Evolutionary conservation across 2,329 filamentous ascomycete species (phyloP).

Genomic region (Phyllosticta paracitricarpa): DNA sequence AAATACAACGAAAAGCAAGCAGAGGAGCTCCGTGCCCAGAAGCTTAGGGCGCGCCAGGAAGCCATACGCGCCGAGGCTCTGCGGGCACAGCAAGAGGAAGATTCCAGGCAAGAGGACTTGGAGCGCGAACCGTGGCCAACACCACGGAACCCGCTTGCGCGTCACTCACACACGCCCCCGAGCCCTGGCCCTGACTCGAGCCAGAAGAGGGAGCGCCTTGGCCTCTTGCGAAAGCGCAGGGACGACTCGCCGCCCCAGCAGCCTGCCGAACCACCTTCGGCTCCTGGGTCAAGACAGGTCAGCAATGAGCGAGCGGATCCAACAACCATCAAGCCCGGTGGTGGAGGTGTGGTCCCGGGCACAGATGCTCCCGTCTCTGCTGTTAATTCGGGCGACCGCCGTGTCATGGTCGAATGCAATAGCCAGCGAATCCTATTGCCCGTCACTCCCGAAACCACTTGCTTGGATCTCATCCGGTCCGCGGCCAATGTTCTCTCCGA

Average conservation of each 20-base stretch:
- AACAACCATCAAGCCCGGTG: conserved; percentile 32
- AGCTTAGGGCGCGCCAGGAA: conserved; percentile 19
- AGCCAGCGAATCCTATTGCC: conserved; percentile 61
- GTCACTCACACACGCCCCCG: background rate
- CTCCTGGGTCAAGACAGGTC: conserved; percentile 16
- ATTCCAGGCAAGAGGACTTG: conserved; percentile 5
- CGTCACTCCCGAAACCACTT: conserved; percentile 63
- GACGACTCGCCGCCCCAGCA: conserved; percentile 18
- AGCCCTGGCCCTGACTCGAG: background rate
- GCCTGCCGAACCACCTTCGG: conserved; percentile 15
- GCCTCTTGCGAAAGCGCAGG: conserved; percentile 25
- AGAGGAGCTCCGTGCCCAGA: conserved; percentile 17
- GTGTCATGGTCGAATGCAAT: conserved; percentile 63
- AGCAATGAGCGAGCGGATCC: conserved; percentile 14
- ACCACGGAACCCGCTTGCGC: background rate
- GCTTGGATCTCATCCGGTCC: conserved; percentile 60
- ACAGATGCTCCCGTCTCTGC: conserved; percentile 72
- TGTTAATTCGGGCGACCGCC: conserved; percentile 66
- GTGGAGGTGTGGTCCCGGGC: conserved; percentile 41
- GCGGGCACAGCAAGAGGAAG: conserved; percentile 22
- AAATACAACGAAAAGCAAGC: conserved; percentile 16
- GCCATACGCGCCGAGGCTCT: conserved; percentile 20
- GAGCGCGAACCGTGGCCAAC: conserved; percentile 5
- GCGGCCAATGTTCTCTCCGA: conserved; percentile 55
- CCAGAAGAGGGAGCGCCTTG: conserved; percentile 18